Conservation (phyloP, 2,329 filamentous ascomycete genomes). For the Keithomyces neogunnii region DNA sequence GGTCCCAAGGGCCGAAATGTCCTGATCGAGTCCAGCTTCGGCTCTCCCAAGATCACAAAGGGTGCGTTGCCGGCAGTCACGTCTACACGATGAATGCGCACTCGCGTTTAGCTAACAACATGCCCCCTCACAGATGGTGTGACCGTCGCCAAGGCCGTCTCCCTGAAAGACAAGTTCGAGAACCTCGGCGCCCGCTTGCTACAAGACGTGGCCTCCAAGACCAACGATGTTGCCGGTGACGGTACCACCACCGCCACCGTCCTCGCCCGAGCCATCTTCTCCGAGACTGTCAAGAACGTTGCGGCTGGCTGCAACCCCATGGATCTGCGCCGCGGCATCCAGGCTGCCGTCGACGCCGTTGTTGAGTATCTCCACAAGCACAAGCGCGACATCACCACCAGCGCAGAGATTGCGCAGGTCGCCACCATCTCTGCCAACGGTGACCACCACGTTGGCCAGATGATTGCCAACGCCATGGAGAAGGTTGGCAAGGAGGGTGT, state of each 20-base stretch:
- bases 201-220: slow-evolving; percentile 98
- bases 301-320: slow-evolving; percentile 99
- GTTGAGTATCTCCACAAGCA: slow-evolving; percentile 91
- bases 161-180: slow-evolving; percentile 97
- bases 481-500: slow-evolving; percentile 99
- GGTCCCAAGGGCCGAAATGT: slow-evolving; percentile 98
- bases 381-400: slow-evolving; percentile 97
- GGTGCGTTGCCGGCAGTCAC: slow-evolving; percentile 42
- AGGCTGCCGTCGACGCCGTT: slow-evolving; percentile 90
- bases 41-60: slow-evolving; percentile 99
- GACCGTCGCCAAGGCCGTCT: slow-evolving; percentile 81
- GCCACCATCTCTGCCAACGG: slow-evolving; percentile 98
- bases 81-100: not conserved
- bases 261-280: slow-evolving; percentile 95
- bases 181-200: slow-evolving; percentile 95
- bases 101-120: slow-evolving; percentile 1
- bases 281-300: slow-evolving; percentile 99
- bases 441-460: slow-evolving; percentile 85
- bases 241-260: slow-evolving; percentile 97
- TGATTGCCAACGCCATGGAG: slow-evolving; percentile 98
- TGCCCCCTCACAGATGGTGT: slow-evolving; percentile 59
- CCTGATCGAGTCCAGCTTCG: slow-evolving; percentile 95
- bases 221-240: slow-evolving; percentile 97
- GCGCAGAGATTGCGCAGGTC: slow-evolving; percentile 93
- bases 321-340: slow-evolving; percentile 94